These are phyloP conservation scores for Candida loeiensis DNA, from an alignment of 805 yeast species.

Conservation along the genomic window DNA sequence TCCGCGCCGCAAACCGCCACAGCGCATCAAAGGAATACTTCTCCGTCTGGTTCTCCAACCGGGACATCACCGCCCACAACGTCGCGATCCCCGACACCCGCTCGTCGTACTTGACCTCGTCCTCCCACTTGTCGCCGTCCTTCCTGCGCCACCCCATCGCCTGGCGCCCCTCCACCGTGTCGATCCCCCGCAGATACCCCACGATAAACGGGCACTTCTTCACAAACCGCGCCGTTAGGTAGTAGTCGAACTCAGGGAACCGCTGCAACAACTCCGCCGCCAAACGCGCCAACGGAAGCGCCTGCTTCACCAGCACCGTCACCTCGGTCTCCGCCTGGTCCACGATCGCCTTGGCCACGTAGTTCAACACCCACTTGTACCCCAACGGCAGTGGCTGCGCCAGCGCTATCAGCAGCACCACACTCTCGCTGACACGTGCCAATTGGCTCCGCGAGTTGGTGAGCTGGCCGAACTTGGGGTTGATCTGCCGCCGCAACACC, in stretches of 20 bases:
- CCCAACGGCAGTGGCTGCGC: slow-evolving; percentile 50
- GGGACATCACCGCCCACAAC: slow-evolving; percentile 71
- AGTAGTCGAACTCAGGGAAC: slow-evolving; percentile 51
- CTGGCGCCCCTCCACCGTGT: slow-evolving; percentile 75
- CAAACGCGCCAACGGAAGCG: slow-evolving; percentile 74
- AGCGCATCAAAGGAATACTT: slow-evolving; percentile 32
- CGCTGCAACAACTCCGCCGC: slow-evolving; percentile 49
- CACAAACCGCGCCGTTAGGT: slow-evolving; percentile 72
- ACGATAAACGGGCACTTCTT: slow-evolving; percentile 88
- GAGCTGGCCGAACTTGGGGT: slow-evolving; percentile 89
- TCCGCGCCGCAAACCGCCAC: slow-evolving; percentile 75
- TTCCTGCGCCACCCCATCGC: slow-evolving; percentile 81
- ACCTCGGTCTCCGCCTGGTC: slow-evolving; percentile 94
- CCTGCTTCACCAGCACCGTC: slow-evolving; percentile 69
- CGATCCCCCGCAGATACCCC: slow-evolving; percentile 73
- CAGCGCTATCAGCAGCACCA: slow-evolving; percentile 47
- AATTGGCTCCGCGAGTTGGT: slow-evolving; percentile 69
- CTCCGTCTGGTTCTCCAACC: slow-evolving; percentile 27
- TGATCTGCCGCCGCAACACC: slow-evolving; percentile 68
- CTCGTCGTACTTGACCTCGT: slow-evolving; percentile 72
- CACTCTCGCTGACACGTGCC: slow-evolving; percentile 45
- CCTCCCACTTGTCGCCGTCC: slow-evolving; percentile 49
- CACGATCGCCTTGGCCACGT: slow-evolving; percentile 79
- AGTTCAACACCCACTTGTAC: slow-evolving; percentile 72
- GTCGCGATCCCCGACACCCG: slow-evolving; percentile 83